Evolutionary conservation across 2,329 filamentous ascomycete species (phyloP).

Genomic region (Calonectria henricotiae): DNA sequence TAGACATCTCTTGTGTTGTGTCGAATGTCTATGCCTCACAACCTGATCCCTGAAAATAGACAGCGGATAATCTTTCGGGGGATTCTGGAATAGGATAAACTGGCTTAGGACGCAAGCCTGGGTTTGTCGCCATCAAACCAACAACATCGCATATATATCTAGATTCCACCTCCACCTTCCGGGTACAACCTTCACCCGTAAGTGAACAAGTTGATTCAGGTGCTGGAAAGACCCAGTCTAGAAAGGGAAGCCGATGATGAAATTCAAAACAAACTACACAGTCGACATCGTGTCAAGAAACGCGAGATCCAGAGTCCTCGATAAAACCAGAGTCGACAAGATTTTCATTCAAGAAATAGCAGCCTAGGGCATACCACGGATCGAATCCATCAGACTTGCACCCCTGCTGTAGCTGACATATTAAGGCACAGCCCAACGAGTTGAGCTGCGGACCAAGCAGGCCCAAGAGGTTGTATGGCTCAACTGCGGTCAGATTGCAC

Average conservation of each 20-base stretch:
- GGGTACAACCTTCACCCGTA: not conserved
- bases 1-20: not conserved
- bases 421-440: not conserved
- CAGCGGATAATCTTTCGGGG: not conserved
- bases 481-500: not conserved
- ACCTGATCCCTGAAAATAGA: not conserved
- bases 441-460: not conserved
- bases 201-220: not conserved
- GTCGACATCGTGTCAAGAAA: not conserved
- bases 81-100: not conserved
- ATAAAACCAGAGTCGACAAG: not conserved
- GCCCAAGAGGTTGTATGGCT: not conserved
- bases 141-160: not conserved
- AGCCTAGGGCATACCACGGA: not conserved
- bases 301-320: not conserved
- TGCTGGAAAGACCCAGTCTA: not conserved
- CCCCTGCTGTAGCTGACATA: not conserved
- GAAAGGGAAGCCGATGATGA: not conserved
- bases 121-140: not conserved
- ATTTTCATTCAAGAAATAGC: constrained; percentile 1
- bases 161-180: not conserved
- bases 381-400: constrained; percentile 5
- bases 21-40: not conserved
- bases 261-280: not conserved
- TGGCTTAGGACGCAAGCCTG: not conserved